Base-by-base conservation (phyloP, 106 monocot species). In the Cymbidium sinense region DNA sequence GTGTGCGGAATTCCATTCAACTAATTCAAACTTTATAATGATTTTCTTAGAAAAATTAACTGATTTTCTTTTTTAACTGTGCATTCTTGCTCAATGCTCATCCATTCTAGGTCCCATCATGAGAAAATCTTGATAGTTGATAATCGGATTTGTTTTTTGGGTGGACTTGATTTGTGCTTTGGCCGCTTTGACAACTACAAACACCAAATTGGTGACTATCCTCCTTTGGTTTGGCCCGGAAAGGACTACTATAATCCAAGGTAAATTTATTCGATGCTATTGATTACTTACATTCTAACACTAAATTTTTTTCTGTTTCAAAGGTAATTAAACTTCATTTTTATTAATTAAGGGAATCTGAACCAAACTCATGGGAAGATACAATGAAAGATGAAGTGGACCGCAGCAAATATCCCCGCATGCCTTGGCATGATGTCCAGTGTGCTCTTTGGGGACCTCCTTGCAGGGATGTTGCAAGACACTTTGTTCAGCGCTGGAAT, bases 361-460 rank as follows among this genome's bases (percentile, higher is more conserved):
- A 99, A 75, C 99, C 99, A 82, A 95, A 99, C 80, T 93, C 99
- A 54, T 99, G 99, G 99, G 99, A 95, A 80, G 95, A 99, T 77
- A 93, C 89, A 34, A 91, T 91, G 89, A 95, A 87, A 76, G 99
- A 99, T 82, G 93, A 95, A 74, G 65, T 99, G 77, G 95, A 95
- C 52, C 99, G 99, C 75, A 62, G 47, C 76, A 99, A 87, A 79
- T 90, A 83, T 89, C 99, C 99, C n/a, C 90, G 99, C 41, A 95
- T 99, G 99, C 99, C 99, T 73, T 99, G 99, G 99, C 99, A 99
- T 90, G 99, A 99, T 91, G 93, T 95, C 35, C 99, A 99, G n/a
- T 99, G 95, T 85, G 99, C 93, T 75, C 80, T 99, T 13, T 99
- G 95, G 95, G 99, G 99, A 51, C 95, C 99, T 74, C 88, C 99